Base-by-base conservation (phyloP, 495 filamentous ascomycete genomes). In the Neurospora sp. region DNA sequence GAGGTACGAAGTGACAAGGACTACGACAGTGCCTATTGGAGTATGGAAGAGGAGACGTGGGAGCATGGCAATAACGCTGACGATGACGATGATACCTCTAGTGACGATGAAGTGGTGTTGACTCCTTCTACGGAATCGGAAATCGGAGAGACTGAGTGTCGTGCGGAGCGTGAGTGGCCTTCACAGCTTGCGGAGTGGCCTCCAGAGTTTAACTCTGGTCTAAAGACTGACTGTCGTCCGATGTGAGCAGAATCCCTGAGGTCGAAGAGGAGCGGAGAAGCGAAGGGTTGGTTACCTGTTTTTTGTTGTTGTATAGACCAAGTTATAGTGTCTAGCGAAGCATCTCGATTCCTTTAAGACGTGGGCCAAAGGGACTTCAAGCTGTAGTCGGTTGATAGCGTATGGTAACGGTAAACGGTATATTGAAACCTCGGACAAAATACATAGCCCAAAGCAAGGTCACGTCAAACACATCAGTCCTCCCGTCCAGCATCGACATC, bases 401-500 rank as follows among this genome's bases (percentile, higher is more conserved):
- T 3, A 31, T 14, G 12, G 10, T 16, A 61, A 7, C 12, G 53
- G 8, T 16, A 65, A 27, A 65, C 3, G 1, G 14, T 9, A 18
- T 37, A 16, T 18, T 65, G 6, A 9, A 65, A 1, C 5, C 2
- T 9, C 14, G 53, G 12, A 16, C 27, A 5, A 61, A 16, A 59
- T 59, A 59, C 6, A 35, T 0, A 18, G 27, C 53, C 6, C 53
- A 65, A 18, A 65, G 11, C 22, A 65, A 59, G 27, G 5, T 37
- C 27, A 65, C 1, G 14, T 65, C 27, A 61, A 16, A 61, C 14
- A 18, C 0, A 35, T 61, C 6, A 65, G 14, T 65, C 53, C 27
- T 65, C 53, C 27, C 27, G 53, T 18, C 53, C 53, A 65, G 53
- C 27, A 8, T 83, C 83, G 42, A 86, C 71, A 77, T 86, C 84